Percentiles rank a stretch among this genome's conserved stretches.
These are phyloP conservation scores for Brassica hybrid DNA, from an alignment of 441 rosid genomes.

Conservation along the genomic window DNA sequence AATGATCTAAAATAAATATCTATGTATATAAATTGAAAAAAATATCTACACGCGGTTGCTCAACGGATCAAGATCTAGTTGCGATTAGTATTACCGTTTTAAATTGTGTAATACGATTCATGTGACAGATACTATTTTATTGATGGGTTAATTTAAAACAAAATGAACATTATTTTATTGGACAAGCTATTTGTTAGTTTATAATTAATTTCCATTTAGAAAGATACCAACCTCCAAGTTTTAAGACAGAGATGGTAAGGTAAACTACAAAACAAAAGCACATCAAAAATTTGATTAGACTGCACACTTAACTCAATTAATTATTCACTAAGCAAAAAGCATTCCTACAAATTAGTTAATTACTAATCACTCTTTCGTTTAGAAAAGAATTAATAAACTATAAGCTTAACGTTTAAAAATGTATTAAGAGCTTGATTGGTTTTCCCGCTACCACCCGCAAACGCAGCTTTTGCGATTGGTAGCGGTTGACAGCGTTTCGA, in stretches of 20 bases:
- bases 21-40: too few species aligned
- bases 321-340: conserved; percentile 31
- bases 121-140: conserved; percentile 19
- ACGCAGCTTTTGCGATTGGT: too few species aligned
- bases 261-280: conserved; percentile 26
- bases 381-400: not conserved
- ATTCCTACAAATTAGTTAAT: conserved; percentile 30
- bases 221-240: conserved; percentile 22
- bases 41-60: too few species aligned
- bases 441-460: too few species aligned
- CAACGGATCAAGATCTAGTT: too few species aligned
- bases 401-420: not conserved
- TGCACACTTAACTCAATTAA: conserved; percentile 37
- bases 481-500: too few species aligned
- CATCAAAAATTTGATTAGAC: conserved; percentile 32
- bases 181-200: not conserved
- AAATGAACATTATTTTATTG: not conserved
- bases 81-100: not conserved
- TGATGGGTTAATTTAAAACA: conserved; percentile 2
- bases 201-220: not conserved
- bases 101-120: not conserved
- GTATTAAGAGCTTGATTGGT: not conserved
- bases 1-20: too few species aligned
- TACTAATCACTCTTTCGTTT: conserved; percentile 12
- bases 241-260: conserved; percentile 24